Evolutionary conservation across 2,329 filamentous ascomycete species (phyloP), one percentile per base, ranked within the genome.

Genomic region (Endothia cerciana): DNA sequence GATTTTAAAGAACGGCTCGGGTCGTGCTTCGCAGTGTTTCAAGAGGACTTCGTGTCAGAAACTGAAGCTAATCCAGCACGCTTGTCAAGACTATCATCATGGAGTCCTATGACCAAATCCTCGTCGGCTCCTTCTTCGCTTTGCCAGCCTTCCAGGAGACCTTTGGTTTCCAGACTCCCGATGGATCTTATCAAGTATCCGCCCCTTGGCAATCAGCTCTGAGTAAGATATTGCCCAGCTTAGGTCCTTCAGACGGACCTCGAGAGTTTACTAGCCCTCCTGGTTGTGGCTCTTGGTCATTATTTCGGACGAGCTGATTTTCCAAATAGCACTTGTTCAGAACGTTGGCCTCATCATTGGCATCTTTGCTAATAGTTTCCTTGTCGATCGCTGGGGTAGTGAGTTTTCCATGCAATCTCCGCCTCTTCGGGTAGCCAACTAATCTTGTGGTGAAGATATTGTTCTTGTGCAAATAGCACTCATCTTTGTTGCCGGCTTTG

Each of bases 1-100:
- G 13, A 51, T 51, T 2, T 19, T 15, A 40, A 5, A 25, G 30
- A 53, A 22, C 19, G 19, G 28, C 45, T 40, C 11, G 38, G 49
- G 15, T n/a, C 19, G 5, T n/a, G 57, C 25, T 45, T 25, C 41
- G 55, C 22, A 41, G 11, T 58, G 17, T 30, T 13, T 17, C 19
- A 19, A 17, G 22, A 25, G 19, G 51, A 55, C 15, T 1, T 45
- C 22, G 7, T 28, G 13, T 22, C n/a, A 38, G 3, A 30, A 22
- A 22, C 7, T 3, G 33, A 41, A 55, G 47, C 60, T 53, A 4
- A 62, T 10, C 68, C 11, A 1, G 15, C 5, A 51, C 7, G 2
- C 36, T 79, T 5, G 77, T 76, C 30, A 72, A 74, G 57, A 75
- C 75, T 10, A 76, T 81, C 59, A 75, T 82, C 68, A 69, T 72